phyloP scores from a whole-genome alignment of 2,329 filamentous ascomycete species.

The Cytospora paraplurivora region DNA sequence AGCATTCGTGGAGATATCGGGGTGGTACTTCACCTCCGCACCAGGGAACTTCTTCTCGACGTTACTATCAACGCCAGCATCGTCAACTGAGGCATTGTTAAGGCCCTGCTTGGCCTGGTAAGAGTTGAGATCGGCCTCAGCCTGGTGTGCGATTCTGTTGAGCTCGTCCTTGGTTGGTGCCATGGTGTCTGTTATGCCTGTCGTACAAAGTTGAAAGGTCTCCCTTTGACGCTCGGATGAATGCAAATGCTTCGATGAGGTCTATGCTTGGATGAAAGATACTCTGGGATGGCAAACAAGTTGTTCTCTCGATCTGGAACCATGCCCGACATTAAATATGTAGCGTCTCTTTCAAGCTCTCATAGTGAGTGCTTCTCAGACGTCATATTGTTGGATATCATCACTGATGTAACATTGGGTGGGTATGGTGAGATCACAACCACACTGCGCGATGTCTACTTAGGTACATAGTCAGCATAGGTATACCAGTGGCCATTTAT shows the following conservation, averaged over 20 bases:
- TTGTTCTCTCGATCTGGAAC: not conserved
- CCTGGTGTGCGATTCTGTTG: conserved; percentile 47
- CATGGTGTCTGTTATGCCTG: conserved; percentile 16
- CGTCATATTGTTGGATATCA: conserved; percentile 11
- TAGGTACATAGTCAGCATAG: no score
- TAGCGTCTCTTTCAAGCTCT: not conserved
- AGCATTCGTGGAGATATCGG: conserved; percentile 49
- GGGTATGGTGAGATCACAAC: conserved; percentile 15
- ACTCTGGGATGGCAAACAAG: no score
- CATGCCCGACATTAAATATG: not conserved
- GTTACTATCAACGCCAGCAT: conserved; percentile 46
- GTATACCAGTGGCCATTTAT: no score
- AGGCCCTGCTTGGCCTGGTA: conserved; percentile 51
- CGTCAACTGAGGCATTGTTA: conserved; percentile 43
- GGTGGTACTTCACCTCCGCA: conserved; percentile 43
- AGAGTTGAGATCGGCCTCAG: conserved; percentile 51
- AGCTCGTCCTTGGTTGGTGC: conserved; percentile 39
- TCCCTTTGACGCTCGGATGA: not conserved
- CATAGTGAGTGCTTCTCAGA: not conserved
- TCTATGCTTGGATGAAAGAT: not conserved
- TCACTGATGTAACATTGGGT: conserved; percentile 14
- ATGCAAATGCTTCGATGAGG: not conserved
- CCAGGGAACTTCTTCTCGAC: conserved; percentile 49
- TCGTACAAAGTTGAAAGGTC: not conserved
- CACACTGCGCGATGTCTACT: not conserved